These are phyloP conservation scores for Penicillium nordicum DNA, from an alignment of 2,329 filamentous ascomycete species.

Conservation along the genomic window DNA sequence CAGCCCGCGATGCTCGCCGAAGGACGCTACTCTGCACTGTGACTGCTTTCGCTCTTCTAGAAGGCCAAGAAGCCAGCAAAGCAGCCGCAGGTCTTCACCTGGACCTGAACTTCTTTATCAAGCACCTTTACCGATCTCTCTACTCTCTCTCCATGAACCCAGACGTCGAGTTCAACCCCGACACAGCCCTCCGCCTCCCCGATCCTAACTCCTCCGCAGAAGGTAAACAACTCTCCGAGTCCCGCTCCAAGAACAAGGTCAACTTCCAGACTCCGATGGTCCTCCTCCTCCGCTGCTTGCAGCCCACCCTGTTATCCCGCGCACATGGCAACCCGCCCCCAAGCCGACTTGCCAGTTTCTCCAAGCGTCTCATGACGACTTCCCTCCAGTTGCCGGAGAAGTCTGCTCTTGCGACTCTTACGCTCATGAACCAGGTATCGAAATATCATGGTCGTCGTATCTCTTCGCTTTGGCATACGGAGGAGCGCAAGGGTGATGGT, in stretches of 20 bases:
- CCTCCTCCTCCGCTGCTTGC: conserved; percentile 81
- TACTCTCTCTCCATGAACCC: conserved; percentile 74
- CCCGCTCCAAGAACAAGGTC: conserved; percentile 63
- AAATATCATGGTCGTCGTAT: conserved; percentile 81
- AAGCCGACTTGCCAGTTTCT: conserved; percentile 81
- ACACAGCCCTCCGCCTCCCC: conserved; percentile 67
- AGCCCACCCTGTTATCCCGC: conserved; percentile 74
- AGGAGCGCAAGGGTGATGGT: conserved; percentile 89
- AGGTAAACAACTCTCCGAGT: conserved; percentile 37
- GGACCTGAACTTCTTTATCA: conserved; percentile 92
- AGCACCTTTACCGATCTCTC: conserved; percentile 84
- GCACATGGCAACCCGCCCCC: conserved; percentile 73
- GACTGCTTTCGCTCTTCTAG: conserved; percentile 92
- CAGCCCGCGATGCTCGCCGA: conserved; percentile 70
- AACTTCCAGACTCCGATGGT: conserved; percentile 95
- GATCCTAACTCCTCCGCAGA: conserved; percentile 56
- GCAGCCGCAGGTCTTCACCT: conserved; percentile 77
- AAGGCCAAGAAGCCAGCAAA: conserved; percentile 88
- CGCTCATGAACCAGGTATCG: conserved; percentile 71
- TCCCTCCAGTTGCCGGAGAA: conserved; percentile 88
- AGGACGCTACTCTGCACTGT: conserved; percentile 91
- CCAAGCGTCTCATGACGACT: conserved; percentile 81
- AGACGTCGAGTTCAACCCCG: conserved; percentile 76
- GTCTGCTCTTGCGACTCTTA: conserved; percentile 74
- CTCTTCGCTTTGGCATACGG: conserved; percentile 84